Conservation (phyloP, 306 rosid species). For the Corylus heterophylla region DNA sequence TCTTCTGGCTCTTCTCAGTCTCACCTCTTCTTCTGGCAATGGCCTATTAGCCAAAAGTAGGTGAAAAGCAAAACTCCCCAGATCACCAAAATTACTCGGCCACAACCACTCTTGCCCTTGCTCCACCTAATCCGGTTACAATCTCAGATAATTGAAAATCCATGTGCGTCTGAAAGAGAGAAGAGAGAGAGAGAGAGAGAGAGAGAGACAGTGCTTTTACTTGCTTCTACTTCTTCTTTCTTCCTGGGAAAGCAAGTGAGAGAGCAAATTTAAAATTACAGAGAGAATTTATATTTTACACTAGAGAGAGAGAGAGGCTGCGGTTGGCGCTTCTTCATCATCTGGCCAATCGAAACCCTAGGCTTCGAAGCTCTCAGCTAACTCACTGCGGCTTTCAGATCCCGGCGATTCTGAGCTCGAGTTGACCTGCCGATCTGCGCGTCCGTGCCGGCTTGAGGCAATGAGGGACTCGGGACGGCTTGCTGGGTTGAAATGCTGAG, state of each 20-base stretch:
- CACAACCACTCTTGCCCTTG: slow-evolving; percentile 51
- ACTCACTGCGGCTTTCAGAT: slow-evolving; percentile 35
- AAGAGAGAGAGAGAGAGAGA: slow-evolving; percentile 22
- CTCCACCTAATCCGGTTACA: slow-evolving; percentile 57
- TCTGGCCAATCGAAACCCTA: slow-evolving; percentile 11
- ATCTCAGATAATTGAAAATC: background rate
- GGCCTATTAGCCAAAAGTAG: slow-evolving; percentile 42
- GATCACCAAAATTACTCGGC: slow-evolving; percentile 26
- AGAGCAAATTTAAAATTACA: slow-evolving; percentile 18
- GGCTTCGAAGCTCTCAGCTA: slow-evolving; percentile 12
- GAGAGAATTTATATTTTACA: slow-evolving; percentile 16
- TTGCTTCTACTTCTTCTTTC: too few species aligned
- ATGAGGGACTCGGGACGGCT: slow-evolving; percentile 25
- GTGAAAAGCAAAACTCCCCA: slow-evolving; percentile 62
- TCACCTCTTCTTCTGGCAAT: background rate
- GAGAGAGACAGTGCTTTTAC: background rate
- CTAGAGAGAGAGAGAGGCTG: background rate
- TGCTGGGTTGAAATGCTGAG: slow-evolving; percentile 34
- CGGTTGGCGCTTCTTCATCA: slow-evolving; percentile 4
- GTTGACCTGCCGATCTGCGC: slow-evolving; percentile 40
- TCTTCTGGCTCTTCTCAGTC: slow-evolving; percentile 4
- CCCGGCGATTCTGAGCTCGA: slow-evolving; percentile 32
- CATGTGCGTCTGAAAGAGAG: slow-evolving; percentile 28
- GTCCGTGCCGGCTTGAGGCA: slow-evolving; percentile 28
- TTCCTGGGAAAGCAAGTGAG: background rate